Conservation (phyloP, 768 basidiomycete genomes). For the Russula sp. region DNA sequence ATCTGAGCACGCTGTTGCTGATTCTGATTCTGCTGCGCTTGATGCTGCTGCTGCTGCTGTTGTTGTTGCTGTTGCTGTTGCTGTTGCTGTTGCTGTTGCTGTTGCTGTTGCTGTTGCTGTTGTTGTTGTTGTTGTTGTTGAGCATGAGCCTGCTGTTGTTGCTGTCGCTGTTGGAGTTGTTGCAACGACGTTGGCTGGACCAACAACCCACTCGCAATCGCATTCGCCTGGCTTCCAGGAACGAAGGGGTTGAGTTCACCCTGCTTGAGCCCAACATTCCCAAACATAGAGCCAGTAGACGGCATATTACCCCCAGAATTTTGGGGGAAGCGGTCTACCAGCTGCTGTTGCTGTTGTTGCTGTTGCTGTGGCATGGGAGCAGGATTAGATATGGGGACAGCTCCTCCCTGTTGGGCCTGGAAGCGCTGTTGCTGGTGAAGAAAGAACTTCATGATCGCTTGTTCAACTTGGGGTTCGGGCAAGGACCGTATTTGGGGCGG, state of each 20-base stretch:
- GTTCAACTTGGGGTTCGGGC: slow-evolving; percentile 8
- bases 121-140: slow-evolving; percentile 3
- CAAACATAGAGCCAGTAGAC: slow-evolving; percentile 3
- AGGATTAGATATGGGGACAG: neutral
- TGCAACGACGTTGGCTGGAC: neutral
- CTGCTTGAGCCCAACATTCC: slow-evolving; percentile 16
- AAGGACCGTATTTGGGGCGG: neutral
- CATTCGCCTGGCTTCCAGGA: slow-evolving; percentile 18
- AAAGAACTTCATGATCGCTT: slow-evolving; percentile 5
- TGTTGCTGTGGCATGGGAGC: slow-evolving; percentile 2
- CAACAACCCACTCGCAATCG: slow-evolving; percentile 13
- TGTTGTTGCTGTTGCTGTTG: neutral
- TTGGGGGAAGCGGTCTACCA: slow-evolving; percentile 5
- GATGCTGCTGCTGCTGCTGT: slow-evolving; percentile 1
- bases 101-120: slow-evolving; percentile 7
- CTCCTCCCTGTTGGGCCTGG: slow-evolving; percentile 5
- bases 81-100: slow-evolving; percentile 6
- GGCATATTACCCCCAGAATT: neutral
- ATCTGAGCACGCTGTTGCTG: slow-evolving; percentile 3
- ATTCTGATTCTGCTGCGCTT: slow-evolving; percentile 9
- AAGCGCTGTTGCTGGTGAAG: neutral
- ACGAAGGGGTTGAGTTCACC: slow-evolving; percentile 21
- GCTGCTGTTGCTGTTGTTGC: slow-evolving; percentile 7
- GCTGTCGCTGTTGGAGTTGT: slow-evolving; percentile 6
- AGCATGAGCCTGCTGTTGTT: neutral